These are phyloP conservation scores for Nitzschia putrida DNA, from an alignment of 108 stramenopile genomes.

Conservation along the genomic window DNA sequence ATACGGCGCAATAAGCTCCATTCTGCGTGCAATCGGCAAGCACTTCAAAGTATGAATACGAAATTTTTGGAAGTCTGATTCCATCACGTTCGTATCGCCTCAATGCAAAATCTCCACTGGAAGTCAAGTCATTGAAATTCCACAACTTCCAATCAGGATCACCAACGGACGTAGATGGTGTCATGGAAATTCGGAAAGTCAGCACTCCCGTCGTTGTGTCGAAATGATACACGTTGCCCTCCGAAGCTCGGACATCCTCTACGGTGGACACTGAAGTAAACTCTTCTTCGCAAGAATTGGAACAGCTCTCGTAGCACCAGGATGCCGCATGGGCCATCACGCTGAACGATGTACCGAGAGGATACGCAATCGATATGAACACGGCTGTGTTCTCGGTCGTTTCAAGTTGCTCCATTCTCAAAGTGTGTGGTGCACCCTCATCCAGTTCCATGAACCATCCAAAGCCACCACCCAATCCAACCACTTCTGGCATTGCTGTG, in stretches of 20 bases:
- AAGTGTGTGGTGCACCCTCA: constrained; percentile 28
- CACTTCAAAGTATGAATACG: not conserved
- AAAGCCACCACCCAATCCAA: constrained; percentile 37
- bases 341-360: not conserved
- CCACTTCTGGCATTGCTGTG: constrained; percentile 40
- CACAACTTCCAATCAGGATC: constrained; percentile 1
- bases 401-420: not conserved
- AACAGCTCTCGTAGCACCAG: constrained; percentile 2
- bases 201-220: not conserved
- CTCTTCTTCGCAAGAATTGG: not conserved
- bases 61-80: not conserved
- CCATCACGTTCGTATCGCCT: not conserved
- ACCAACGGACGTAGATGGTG: not conserved
- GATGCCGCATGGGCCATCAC: not conserved
- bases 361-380: not conserved
- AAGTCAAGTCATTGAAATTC: not conserved
- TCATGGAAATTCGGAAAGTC: not conserved
- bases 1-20: not conserved
- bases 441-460: constrained; percentile 38
- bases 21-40: not conserved
- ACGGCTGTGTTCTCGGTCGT: not conserved
- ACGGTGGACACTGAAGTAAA: constrained; percentile 14
- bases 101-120: not conserved
- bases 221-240: constrained; percentile 19
- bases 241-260: constrained; percentile 13